phyloP scores from a whole-genome alignment of 129 eudicot genomes.

The Flaveria robusta region DNA sequence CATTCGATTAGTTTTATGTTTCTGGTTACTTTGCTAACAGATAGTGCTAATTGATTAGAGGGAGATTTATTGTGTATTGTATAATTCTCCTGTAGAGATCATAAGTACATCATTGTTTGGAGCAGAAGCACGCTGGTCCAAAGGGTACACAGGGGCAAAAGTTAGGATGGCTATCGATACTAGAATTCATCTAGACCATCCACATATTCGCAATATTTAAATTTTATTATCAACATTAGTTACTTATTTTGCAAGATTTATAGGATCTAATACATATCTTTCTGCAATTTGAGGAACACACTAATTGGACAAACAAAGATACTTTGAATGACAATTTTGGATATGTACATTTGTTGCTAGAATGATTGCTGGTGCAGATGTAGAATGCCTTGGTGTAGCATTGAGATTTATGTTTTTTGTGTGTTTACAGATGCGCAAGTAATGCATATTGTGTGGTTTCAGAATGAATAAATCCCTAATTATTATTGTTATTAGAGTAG shows the following conservation, averaged over 20 bases:
- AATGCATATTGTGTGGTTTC: conserved; percentile 46
- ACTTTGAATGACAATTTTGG: conserved; percentile 97
- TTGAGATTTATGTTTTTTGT: conserved; percentile 92
- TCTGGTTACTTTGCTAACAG: background rate
- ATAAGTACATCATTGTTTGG: conserved; percentile 94
- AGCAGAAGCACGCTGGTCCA: conserved; percentile 88
- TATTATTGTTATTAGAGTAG: background rate
- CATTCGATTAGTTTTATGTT: background rate
- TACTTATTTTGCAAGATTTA: background rate
- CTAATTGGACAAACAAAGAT: conserved; percentile 95
- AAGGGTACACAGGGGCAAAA: conserved; percentile 91
- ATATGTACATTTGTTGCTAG: conserved; percentile 98
- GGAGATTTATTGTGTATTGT: background rate
- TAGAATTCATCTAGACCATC: conserved; percentile 89
- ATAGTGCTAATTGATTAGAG: background rate
- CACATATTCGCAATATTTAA: conserved; percentile 96
- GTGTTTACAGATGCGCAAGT: conserved; percentile 99
- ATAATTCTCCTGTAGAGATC: conserved; percentile 97
- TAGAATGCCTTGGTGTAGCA: conserved; percentile 91
- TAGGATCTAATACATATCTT: conserved; percentile 15
- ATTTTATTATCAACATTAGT: conserved; percentile 26
- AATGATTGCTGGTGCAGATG: conserved; percentile 91
- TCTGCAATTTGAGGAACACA: conserved; percentile 68
- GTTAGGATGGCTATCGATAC: conserved; percentile 99
- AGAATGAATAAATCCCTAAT: background rate